Base-by-base conservation (phyloP, 331 rosid species). In the Quercus tomentella region DNA sequence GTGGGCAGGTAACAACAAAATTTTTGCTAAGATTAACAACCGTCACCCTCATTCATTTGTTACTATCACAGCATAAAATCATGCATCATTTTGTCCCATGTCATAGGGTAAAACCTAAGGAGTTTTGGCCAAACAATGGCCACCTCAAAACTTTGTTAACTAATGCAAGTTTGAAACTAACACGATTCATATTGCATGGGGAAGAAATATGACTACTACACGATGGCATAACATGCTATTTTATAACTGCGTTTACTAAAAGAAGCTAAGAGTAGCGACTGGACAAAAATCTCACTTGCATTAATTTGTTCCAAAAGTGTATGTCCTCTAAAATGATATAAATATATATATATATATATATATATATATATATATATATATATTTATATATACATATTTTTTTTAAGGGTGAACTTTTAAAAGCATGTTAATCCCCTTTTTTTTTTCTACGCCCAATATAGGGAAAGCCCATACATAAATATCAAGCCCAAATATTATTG, bases 241-340 rank as follows among this genome's bases (percentile, higher is more conserved):
- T 4, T 23, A 70, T 41, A 25, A 37, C 11, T 25, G 6, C 16
- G 3, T 43, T 41, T 10, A 41, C 26, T 25, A 51, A 22, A 23
- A 43, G 22, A 18, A 71, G 30, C 30, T 28, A n/a, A 28, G 56
- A 30, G 31, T 3, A 62, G 51, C 37, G 73, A 37, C 54, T 21
- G 1, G 22, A 45, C 12, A 5, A 14, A 30, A 49, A 69, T 22
- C 82, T 45, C 18, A 84, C 88, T 84, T 80, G 82, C 0, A n/a
- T n/a, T n/a, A n/a, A 45, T 33, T 68, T 5, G 3, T 58, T 79
- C 91, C 89, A 49, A 62, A 82, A 6, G 80, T 28, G 30, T 28
- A 28, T 28, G 30, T 28, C 30, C 30, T 28, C 30, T 28, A 28
- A 23, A 23, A 23, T 23, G n/a, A n/a, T n/a, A n/a, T n/a, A n/a